Percentiles rank a stretch among this genome's conserved stretches.
Evolutionary conservation across 495 filamentous ascomycete genomes (phyloP).

Genomic region (Neurospora tetraspora): DNA sequence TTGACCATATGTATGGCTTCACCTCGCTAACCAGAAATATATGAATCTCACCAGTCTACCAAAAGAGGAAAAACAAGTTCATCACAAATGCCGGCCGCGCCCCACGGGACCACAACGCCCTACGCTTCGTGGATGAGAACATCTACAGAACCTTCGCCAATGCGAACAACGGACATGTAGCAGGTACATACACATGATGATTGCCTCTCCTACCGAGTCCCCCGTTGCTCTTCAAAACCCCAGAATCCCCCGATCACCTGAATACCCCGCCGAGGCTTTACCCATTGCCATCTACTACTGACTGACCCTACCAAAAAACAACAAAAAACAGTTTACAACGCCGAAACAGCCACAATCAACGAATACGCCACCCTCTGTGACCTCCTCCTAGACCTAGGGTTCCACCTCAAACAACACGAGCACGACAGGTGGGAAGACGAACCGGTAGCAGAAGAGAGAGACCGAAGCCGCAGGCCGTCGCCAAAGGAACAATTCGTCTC

Average conservation of each 20-base stretch:
- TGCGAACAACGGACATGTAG: conserved; percentile 18
- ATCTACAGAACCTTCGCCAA: conserved; percentile 9
- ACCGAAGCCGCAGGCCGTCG: neutral
- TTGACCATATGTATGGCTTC: neutral
- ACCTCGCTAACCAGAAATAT: neutral
- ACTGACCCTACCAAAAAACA: neutral
- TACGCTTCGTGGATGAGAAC: conserved; percentile 2
- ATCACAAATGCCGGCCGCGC: conserved; percentile 7
- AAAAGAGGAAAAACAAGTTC: neutral
- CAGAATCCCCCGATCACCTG: neutral
- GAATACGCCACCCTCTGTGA: conserved; percentile 16
- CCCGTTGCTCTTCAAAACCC: neutral
- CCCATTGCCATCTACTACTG: neutral
- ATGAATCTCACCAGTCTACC: neutral
- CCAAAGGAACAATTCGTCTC: neutral
- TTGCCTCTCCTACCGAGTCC: neutral
- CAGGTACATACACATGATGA: conserved; percentile 3
- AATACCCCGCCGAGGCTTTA: too few relatives aligned
- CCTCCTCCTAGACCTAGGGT: conserved; percentile 2
- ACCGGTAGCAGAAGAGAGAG: neutral
- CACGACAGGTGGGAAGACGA: neutral
- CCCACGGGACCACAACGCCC: conserved; percentile 4
- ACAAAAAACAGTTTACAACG: conserved; percentile 11
- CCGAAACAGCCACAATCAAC: conserved; percentile 6
- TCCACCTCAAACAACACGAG: neutral